A percentile compares a stretch with the other conserved stretches of the same genome.
Evolutionary conservation across 2,329 filamentous ascomycete genomes (phyloP).

Genomic region (Emericellopsis atlantica): DNA sequence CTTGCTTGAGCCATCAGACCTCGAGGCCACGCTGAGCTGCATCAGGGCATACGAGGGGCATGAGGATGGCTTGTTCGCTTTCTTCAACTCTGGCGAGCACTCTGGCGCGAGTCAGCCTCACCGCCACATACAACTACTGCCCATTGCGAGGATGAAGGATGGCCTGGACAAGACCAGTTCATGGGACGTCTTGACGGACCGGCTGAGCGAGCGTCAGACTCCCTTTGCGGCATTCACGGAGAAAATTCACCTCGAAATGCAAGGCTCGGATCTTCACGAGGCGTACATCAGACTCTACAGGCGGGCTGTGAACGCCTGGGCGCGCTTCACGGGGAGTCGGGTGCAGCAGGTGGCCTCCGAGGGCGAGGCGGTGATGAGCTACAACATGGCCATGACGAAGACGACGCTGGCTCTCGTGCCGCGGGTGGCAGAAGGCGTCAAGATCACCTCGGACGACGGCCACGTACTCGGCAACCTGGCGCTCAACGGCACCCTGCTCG

Average conservation of each 20-base stretch:
- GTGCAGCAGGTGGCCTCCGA: constrained; percentile 13
- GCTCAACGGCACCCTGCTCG: constrained; percentile 51
- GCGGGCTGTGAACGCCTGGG: constrained; percentile 26
- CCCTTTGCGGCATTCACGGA: constrained; percentile 34
- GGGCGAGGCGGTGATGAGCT: constrained; percentile 42
- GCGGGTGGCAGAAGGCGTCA: constrained; percentile 35
- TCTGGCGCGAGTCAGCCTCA: constrained; percentile 63
- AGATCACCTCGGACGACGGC: constrained; percentile 13
- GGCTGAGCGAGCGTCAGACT: constrained; percentile 14
- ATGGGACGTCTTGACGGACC: constrained; percentile 38
- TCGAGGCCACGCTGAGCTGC: constrained; percentile 49
- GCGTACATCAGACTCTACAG: constrained; percentile 36
- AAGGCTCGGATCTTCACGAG: constrained; percentile 20
- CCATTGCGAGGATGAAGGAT: constrained; percentile 48
- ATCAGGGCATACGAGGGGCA: constrained; percentile 37
- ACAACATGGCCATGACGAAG: constrained; percentile 49
- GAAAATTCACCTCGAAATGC: constrained; percentile 18
- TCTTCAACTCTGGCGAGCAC: constrained; percentile 58
- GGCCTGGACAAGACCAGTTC: constrained; percentile 22
- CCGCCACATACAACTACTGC: constrained; percentile 59
- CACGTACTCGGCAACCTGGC: constrained; percentile 28
- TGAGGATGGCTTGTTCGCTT: constrained; percentile 36
- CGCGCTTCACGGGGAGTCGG: constrained; percentile 3
- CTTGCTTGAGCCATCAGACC: constrained; percentile 45
- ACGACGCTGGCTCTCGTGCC: constrained; percentile 41